Evolutionary conservation across 441 rosid genomes (phyloP).

Genomic region (Eutrema salsugineum): DNA sequence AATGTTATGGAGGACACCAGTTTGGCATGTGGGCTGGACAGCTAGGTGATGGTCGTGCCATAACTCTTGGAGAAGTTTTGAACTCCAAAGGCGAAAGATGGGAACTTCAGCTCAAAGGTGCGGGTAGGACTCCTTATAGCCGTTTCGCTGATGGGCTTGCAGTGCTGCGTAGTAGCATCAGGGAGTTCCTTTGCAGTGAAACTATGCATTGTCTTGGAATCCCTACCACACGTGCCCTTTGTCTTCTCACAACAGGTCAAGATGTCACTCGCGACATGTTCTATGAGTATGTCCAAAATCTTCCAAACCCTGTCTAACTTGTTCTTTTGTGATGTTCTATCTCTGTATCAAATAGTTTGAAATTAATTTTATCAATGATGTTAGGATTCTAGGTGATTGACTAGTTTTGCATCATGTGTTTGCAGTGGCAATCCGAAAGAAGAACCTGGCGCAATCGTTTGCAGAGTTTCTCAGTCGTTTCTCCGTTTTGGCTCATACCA

Average conservation of each 20-base stretch:
- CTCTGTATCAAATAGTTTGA: background rate
- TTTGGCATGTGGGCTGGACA: slow-evolving; percentile 99
- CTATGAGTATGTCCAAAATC: slow-evolving; percentile 74
- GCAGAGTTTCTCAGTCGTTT: slow-evolving; percentile 90
- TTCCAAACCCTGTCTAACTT: background rate
- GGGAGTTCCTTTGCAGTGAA: slow-evolving; percentile 96
- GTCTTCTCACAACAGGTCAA: slow-evolving; percentile 92
- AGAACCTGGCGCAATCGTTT: slow-evolving; percentile 93
- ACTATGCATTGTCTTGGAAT: slow-evolving; percentile 86
- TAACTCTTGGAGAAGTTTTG: slow-evolving; percentile 83
- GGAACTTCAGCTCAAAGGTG: slow-evolving; percentile 99
- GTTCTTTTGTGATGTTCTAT: background rate
- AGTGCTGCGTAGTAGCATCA: slow-evolving; percentile 88
- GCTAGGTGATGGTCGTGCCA: slow-evolving; percentile 98
- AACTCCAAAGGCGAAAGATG: slow-evolving; percentile 86
- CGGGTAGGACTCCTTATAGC: slow-evolving; percentile 96
- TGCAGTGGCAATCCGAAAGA: slow-evolving; percentile 96
- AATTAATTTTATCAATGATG: background rate
- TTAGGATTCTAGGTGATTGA: background rate
- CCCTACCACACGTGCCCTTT: slow-evolving; percentile 95
- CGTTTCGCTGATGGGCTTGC: slow-evolving; percentile 99
- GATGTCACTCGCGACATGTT: slow-evolving; percentile 93
- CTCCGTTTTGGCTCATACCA: slow-evolving; percentile 93
- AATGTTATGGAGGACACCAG: slow-evolving; percentile 97
- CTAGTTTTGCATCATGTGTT: slow-evolving; percentile 7